phyloP scores from a whole-genome alignment of 169 alveolate species.

The Eimeria acervulina region DNA sequence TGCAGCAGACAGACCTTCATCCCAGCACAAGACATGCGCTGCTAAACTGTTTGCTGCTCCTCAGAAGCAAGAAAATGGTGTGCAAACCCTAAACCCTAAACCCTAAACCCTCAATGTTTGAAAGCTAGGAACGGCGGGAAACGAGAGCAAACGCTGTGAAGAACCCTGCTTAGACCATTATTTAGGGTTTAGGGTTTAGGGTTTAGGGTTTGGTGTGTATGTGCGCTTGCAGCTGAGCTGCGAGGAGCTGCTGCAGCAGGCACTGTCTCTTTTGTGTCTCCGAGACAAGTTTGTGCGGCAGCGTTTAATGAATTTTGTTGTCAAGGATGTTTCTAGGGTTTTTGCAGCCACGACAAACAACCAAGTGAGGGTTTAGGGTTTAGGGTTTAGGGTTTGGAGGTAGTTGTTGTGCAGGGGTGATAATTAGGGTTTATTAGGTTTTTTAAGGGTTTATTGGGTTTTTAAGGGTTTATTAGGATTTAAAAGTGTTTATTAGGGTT shows the following conservation, averaged over 20 bases:
- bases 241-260: slow-evolving; percentile 63
- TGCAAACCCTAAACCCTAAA: background rate
- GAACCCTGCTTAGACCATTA: no score
- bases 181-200: slow-evolving; percentile 50
- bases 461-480: no score
- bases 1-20: slow-evolving; percentile 11
- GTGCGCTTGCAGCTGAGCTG: slow-evolving; percentile 77
- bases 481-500: no score
- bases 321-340: slow-evolving; percentile 62
- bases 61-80: slow-evolving; percentile 72
- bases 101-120: background rate
- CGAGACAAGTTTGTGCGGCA: slow-evolving; percentile 65
- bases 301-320: slow-evolving; percentile 56
- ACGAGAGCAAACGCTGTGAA: no score
- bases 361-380: slow-evolving; percentile 35
- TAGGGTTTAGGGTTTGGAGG: slow-evolving; percentile 18
- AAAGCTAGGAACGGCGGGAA: background rate
- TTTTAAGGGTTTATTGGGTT: no score
- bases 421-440: no score
- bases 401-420: no score
- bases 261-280: slow-evolving; percentile 33
- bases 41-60: slow-evolving; percentile 42
- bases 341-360: slow-evolving; percentile 13
- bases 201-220: slow-evolving; percentile 10
- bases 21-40: slow-evolving; percentile 71